These are phyloP conservation scores for Penicillium egyptiacum DNA, from an alignment of 495 filamentous ascomycete species.

Conservation along the genomic window DNA sequence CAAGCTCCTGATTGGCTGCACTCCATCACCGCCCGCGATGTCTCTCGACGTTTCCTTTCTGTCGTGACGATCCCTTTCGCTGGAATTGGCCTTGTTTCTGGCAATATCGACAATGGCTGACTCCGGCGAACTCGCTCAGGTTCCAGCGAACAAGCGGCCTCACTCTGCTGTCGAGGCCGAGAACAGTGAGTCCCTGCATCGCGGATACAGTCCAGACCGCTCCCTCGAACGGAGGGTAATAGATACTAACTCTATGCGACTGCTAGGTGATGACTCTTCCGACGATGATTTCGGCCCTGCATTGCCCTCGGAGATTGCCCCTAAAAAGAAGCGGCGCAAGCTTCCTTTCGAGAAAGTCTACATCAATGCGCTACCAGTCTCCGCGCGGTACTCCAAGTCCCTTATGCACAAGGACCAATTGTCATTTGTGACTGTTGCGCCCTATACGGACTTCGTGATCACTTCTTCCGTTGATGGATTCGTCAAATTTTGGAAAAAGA, in stretches of 20 bases:
- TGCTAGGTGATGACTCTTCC: slow-evolving; percentile 60
- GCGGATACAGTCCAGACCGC: slow-evolving; percentile 7
- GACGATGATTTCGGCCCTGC: slow-evolving; percentile 95
- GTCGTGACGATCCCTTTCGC: slow-evolving; percentile 1
- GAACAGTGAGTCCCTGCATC: slow-evolving; percentile 28
- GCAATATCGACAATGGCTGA: slow-evolving; percentile 30
- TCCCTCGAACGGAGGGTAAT: neutral
- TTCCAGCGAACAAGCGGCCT: slow-evolving; percentile 33
- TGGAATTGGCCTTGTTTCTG: slow-evolving; percentile 1
- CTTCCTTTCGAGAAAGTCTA: slow-evolving; percentile 95
- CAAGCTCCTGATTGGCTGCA: slow-evolving; percentile 34
- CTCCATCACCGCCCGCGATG: slow-evolving; percentile 35
- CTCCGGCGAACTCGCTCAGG: slow-evolving; percentile 23
- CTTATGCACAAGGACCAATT: slow-evolving; percentile 98
- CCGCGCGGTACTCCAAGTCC: slow-evolving; percentile 86
- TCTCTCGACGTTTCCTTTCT: slow-evolving; percentile 15
- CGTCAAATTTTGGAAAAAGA: slow-evolving; percentile 99
- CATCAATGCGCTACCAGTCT: slow-evolving; percentile 81
- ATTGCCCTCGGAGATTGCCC: slow-evolving; percentile 69
- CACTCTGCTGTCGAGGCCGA: slow-evolving; percentile 42
- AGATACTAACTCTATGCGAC: slow-evolving; percentile 19
- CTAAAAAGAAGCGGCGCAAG: slow-evolving; percentile 87
- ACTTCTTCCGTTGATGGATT: slow-evolving; percentile 90
- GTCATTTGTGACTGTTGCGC: slow-evolving; percentile 80
- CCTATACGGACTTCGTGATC: slow-evolving; percentile 88